Base-by-base conservation (phyloP, 352 stramenopile species). In the Phytophthora hybrid region DNA sequence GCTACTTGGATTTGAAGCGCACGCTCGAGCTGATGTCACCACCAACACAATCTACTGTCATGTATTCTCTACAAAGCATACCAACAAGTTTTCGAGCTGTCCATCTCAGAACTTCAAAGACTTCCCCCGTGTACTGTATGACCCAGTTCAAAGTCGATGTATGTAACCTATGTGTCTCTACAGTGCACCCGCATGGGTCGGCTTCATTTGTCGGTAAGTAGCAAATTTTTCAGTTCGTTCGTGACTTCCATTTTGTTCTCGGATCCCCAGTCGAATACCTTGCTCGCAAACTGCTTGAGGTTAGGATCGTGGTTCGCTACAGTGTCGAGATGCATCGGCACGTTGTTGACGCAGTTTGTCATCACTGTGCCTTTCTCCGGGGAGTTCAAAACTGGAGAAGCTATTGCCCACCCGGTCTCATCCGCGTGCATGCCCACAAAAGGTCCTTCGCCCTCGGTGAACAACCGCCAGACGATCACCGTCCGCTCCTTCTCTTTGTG, bases 171-270 rank as follows among this genome's bases (percentile, higher is more conserved):
- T 31, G 29, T 31, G 29, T 41, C 9, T 41, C 34, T 5, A 41
- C 34, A 41, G 34, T 41, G 34, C 8, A 41, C 34, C 13, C 11
- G 29, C 29, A 31, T 31, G 29, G 3, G 29, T 41, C 34, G 34
- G 13, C 34, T 41, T 41, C 34, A 65, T 46, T 65, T 21, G 1
- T 49, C 41, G 4, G 29, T 52, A 13, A 67, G 31, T 13, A 62
- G 26, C 29, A 62, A 31, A 5, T 59, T 65, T 19, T 65, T 29
- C 3, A 67, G 32, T 23, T 5, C 57, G 16, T 67, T 61, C 1
- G 51, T 60, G 61, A 68, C 52, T 61, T 61, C 10, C 34, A 32
- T 19, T 10, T 47, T 53, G 51, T 68, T 61, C 58, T 68, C 51
- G 21, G 34, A 54, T 11, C 46, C 46, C 46, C 46, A 52, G 10